These are phyloP conservation scores for Aspergillus haitiensis DNA, from an alignment of 495 filamentous ascomycete species.

Conservation along the genomic window DNA sequence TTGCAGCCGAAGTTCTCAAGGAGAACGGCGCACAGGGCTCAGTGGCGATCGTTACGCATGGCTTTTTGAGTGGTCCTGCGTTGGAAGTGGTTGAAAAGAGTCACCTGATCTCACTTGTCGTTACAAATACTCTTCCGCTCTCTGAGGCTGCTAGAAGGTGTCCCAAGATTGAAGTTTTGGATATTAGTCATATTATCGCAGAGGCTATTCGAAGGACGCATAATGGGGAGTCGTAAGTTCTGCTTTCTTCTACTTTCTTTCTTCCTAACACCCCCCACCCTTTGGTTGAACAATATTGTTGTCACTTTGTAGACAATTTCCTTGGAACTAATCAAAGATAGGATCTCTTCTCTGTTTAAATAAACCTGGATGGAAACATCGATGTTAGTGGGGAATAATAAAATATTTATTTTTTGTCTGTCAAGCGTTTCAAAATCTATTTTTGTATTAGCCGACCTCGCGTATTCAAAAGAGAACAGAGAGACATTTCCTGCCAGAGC, in stretches of 20 bases:
- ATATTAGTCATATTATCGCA: constrained; percentile 15
- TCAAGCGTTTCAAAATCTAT: too few relatives aligned
- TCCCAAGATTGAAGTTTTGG: constrained; percentile 13
- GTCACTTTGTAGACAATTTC: background rate
- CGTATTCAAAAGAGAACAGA: too few relatives aligned
- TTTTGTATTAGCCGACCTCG: too few relatives aligned
- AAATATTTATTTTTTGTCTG: too few relatives aligned
- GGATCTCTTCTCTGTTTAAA: constrained; percentile 9
- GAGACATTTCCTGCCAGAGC: too few relatives aligned
- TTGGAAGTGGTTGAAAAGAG: constrained; percentile 16
- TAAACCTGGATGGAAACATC: background rate
- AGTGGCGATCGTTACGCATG: constrained; percentile 80
- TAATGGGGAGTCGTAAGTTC: constrained; percentile 18
- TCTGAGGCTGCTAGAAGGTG: constrained; percentile 9
- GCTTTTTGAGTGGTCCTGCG: constrained; percentile 65
- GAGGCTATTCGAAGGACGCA: constrained; percentile 21
- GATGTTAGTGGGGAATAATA: too few relatives aligned
- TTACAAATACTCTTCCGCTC: constrained; percentile 11
- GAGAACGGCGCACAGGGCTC: constrained; percentile 75
- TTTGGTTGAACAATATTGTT: background rate
- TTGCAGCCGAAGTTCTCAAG: constrained; percentile 80
- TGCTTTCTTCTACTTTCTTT: background rate
- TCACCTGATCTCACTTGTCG: constrained; percentile 13
- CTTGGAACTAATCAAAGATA: background rate
- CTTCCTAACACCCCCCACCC: background rate